A percentile compares a stretch with the other conserved stretches of the same genome.
These are phyloP conservation scores for Xylariales sp. DNA, from an alignment of 2,329 filamentous ascomycete genomes.

Conservation along the genomic window DNA sequence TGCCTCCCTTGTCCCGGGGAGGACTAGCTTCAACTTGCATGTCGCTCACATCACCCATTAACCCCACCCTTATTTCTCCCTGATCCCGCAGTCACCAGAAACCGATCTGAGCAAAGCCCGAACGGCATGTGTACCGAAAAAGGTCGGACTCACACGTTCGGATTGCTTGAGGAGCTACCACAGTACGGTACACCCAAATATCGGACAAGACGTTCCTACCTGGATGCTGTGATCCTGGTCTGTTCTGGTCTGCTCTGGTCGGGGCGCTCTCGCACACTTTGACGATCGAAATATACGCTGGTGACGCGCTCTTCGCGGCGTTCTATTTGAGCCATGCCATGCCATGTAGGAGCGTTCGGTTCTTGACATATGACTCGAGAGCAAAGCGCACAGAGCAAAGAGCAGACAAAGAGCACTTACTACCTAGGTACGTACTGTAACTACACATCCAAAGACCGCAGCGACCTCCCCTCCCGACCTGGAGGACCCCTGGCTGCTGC, in stretches of 20 bases:
- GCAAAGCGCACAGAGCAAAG: neutral
- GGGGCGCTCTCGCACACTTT: no score
- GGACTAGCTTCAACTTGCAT: constrained; percentile 4
- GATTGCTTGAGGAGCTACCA: no score
- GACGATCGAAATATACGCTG: no score
- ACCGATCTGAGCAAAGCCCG: neutral
- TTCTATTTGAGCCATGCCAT: no score
- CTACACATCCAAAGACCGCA: no score
- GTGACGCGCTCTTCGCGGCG: no score
- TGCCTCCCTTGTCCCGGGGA: constrained; percentile 1
- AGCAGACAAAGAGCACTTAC: no score
- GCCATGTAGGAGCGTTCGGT: neutral
- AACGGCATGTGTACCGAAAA: neutral
- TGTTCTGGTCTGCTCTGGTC: no score
- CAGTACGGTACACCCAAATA: no score
- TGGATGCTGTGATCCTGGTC: neutral
- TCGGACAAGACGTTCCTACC: neutral
- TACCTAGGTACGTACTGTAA: no score
- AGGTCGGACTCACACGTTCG: neutral
- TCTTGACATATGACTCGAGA: neutral
- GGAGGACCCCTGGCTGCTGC: neutral
- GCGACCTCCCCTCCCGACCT: neutral
- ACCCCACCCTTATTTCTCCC: neutral
- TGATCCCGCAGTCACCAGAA: neutral
- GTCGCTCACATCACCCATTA: constrained; percentile 3